These are phyloP conservation scores for Tarenaya hassleriana DNA, from an alignment of 345 rosid genomes.

Conservation along the genomic window DNA sequence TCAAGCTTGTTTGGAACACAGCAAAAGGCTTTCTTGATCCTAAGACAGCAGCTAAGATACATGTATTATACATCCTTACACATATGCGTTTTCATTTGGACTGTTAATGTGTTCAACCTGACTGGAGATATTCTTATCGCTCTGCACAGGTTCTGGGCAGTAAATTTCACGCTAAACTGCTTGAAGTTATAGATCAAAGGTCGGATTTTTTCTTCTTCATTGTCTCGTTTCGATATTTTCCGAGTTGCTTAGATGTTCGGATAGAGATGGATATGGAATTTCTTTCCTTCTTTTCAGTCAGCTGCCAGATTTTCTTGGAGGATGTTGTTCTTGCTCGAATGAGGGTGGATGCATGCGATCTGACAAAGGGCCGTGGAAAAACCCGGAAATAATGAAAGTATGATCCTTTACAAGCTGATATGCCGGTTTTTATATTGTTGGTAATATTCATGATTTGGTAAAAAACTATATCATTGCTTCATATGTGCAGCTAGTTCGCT, in stretches of 20 bases:
- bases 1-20: constrained; percentile 84
- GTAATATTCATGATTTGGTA: no score
- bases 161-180: constrained; percentile 59
- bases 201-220: constrained; percentile 26
- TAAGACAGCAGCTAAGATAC: constrained; percentile 79
- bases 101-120: constrained; percentile 18
- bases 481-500: constrained; percentile 51
- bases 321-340: constrained; percentile 67
- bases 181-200: constrained; percentile 82
- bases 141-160: constrained; percentile 68
- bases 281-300: constrained; percentile 43
- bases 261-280: constrained; percentile 12
- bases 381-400: constrained; percentile 82
- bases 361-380: constrained; percentile 91
- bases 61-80: constrained; percentile 37
- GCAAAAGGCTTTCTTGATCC: constrained; percentile 89
- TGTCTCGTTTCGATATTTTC: not conserved
- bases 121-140: constrained; percentile 21
- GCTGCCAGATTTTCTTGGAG: constrained; percentile 95
- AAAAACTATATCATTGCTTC: constrained; percentile 19
- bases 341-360: constrained; percentile 83
- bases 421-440: not conserved
- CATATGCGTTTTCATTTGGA: constrained; percentile 1
- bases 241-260: constrained; percentile 1
- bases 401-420: constrained; percentile 17